Percentiles rank a stretch among this genome's conserved stretches.
Evolutionary conservation across 2,329 filamentous ascomycete genomes (phyloP).

Genomic region (Aspergillus amoenus): DNA sequence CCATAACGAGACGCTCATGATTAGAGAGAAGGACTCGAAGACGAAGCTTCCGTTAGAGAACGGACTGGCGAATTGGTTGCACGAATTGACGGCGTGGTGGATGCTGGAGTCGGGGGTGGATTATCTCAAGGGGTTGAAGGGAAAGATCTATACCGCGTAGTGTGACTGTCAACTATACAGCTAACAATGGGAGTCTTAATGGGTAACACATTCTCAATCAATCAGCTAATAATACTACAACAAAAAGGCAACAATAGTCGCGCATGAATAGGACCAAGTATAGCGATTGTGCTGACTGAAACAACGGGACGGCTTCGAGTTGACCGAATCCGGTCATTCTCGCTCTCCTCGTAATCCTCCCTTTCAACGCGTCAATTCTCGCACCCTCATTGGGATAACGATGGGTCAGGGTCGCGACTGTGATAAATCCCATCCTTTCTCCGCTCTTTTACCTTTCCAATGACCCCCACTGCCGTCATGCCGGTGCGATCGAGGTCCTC

Average conservation of each 20-base stretch:
- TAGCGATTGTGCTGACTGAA: background rate
- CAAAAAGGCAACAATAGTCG: background rate
- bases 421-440: background rate
- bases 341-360: constrained; percentile 1
- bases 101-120: constrained; percentile 34
- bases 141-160: background rate
- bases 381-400: background rate
- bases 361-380: background rate
- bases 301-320: constrained; percentile 6
- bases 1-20: constrained; percentile 30
- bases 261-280: background rate
- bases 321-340: constrained; percentile 7
- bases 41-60: constrained; percentile 31
- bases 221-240: background rate
- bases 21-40: constrained; percentile 14
- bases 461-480: constrained; percentile 28
- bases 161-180: too few relatives aligned
- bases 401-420: background rate
- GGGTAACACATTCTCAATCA: background rate
- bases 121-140: constrained; percentile 29
- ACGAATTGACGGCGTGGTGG: constrained; percentile 38
- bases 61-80: constrained; percentile 27
- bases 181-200: background rate
- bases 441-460: constrained; percentile 1
- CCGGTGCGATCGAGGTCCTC: constrained; percentile 34